Base-by-base conservation (phyloP, 768 basidiomycete genomes). In the Boletus subcaerulescens region DNA sequence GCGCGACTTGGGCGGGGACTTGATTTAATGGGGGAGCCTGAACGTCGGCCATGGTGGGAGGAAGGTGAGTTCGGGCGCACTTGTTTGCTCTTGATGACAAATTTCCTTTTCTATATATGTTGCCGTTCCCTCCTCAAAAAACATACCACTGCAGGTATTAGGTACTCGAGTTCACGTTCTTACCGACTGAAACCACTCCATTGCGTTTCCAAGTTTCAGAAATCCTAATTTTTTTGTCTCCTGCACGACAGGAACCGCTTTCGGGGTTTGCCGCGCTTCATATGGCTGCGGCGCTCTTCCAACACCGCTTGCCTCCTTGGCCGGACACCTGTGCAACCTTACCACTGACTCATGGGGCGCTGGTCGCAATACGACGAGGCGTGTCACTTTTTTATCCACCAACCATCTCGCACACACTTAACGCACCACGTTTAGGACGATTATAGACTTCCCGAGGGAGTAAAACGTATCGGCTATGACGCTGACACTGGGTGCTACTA, bases 381-480 rank as follows among this genome's bases (percentile, higher is more conserved):
- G 36, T 4, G 62, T 32, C 32, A 7, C 8, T 29, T 29, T 29
- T 36, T 10, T 45, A 9, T 40, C 48, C 18, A 3, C n/a, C 33
- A 14, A 38, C 11, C 17, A 10, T 9, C 14, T 33, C 2, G 12
- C 20, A 14, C 22, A n/a, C 20, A 14, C 39, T 29, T 51, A 47
- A 60, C 48, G 17, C 43, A 7, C 60, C 26, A 13, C 40, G 32
- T 55, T 13, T 53, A 81, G 80, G 80, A 82, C 54, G 72, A 74
- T n/a, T 78, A 80, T 61, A 74, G 80, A 57, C 75, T 82, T 48
- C 80, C 80, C 2, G 76, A 76, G 49, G 80, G 80, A 40, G 70
- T 80, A 66, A 74, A 82, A 57, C 82, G 89, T 33, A 80, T 87
- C 53, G 89, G 88, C 12, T 91, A 91, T 64, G 89, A 92, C 70